A percentile compares a stretch with the other conserved stretches of the same genome.
These are phyloP conservation scores for Citrus sinensis DNA, from an alignment of 345 rosid species.

Conservation along the genomic window DNA sequence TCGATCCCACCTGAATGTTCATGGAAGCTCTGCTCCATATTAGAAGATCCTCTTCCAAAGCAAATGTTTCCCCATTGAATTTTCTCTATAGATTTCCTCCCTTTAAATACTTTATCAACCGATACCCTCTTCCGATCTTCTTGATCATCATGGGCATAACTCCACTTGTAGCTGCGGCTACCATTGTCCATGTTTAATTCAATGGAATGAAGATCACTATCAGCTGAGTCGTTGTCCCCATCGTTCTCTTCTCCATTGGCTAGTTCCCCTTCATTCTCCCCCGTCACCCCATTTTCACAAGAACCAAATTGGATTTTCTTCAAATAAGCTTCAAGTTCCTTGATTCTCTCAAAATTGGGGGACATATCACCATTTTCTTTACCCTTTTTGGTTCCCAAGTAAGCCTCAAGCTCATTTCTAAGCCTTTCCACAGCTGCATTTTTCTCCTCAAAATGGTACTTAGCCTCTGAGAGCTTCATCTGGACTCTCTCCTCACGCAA, in stretches of 20 bases:
- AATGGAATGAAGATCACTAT: slow-evolving; percentile 88
- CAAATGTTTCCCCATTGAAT: slow-evolving; percentile 61
- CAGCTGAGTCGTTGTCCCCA: slow-evolving; percentile 55
- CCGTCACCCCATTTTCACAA: slow-evolving; percentile 13
- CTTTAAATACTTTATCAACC: slow-evolving; percentile 40
- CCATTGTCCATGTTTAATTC: slow-evolving; percentile 81
- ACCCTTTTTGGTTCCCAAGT: slow-evolving; percentile 30
- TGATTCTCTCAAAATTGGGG: slow-evolving; percentile 36
- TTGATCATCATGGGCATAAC: slow-evolving; percentile 42
- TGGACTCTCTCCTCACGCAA: slow-evolving; percentile 93
- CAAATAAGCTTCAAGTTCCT: slow-evolving; percentile 59
- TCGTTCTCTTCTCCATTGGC: slow-evolving; percentile 35
- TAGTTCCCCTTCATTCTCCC: slow-evolving; percentile 16
- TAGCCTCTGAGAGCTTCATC: slow-evolving; percentile 93
- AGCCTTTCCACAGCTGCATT: slow-evolving; percentile 69
- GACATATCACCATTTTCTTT: slow-evolving; percentile 33
- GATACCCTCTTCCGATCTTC: slow-evolving; percentile 33
- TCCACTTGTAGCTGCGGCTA: slow-evolving; percentile 73
- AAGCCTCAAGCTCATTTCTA: slow-evolving; percentile 62
- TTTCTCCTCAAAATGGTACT: slow-evolving; percentile 81
- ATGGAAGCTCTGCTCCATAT: slow-evolving; percentile 19
- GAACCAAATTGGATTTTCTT: slow-evolving; percentile 27
- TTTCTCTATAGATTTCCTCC: slow-evolving; percentile 47
- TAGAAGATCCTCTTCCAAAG: slow-evolving; percentile 33
- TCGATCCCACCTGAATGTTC: slow-evolving; percentile 34